phyloP scores from a whole-genome alignment of 1,139 yeast species.

The Saccharomyces hybrid region DNA sequence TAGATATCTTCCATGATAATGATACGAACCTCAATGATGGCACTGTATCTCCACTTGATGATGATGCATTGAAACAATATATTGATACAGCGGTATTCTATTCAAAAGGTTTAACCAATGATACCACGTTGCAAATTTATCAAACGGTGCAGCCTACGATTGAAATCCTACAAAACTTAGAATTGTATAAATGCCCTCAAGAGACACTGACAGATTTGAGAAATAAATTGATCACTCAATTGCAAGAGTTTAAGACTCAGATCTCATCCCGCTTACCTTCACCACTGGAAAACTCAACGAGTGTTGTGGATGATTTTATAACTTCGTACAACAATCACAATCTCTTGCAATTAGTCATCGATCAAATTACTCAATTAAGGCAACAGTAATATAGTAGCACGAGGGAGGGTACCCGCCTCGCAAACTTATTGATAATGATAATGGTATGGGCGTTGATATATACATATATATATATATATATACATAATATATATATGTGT shows the following conservation, averaged over 20 bases:
- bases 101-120: slow-evolving; percentile 7
- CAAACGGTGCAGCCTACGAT: slow-evolving; percentile 2
- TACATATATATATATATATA: background rate
- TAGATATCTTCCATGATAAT: background rate
- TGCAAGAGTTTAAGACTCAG: background rate
- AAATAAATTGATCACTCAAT: background rate
- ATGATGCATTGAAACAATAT: background rate
- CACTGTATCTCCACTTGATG: background rate
- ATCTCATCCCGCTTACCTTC: background rate
- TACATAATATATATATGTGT: background rate
- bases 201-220: slow-evolving; percentile 3
- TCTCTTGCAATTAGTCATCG: background rate
- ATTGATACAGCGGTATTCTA: slow-evolving; percentile 4
- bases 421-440: background rate
- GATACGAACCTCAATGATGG: background rate
- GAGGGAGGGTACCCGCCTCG: background rate
- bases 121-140: slow-evolving; percentile 1
- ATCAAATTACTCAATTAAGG: background rate
- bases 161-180: slow-evolving; percentile 4
- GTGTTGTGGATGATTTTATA: background rate
- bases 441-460: background rate
- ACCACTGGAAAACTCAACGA: background rate
- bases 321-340: background rate
- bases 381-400: background rate
- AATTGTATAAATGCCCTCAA: slow-evolving; percentile 5